Conservation (phyloP, 305 asterid genomes). For the Fraxinus baroniana region DNA sequence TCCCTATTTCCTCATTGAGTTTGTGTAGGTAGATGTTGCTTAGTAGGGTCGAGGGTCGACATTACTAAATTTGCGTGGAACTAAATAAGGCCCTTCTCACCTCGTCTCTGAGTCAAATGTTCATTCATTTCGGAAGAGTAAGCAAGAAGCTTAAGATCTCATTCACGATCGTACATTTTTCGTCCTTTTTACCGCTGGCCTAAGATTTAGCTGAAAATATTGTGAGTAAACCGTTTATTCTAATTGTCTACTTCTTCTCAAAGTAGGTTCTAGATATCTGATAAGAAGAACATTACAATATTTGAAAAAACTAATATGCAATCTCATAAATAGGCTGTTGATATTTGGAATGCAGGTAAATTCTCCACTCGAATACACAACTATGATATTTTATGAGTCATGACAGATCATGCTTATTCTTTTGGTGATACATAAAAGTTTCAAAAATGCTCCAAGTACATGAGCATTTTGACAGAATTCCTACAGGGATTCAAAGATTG, state of each 20-base stretch:
- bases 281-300: background rate
- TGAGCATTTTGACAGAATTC: too few relatives aligned
- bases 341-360: slow-evolving; percentile 24
- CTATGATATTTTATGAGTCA: background rate
- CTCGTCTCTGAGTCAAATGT: background rate
- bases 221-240: background rate
- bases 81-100: too few relatives aligned
- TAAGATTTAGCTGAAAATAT: background rate
- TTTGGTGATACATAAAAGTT: background rate
- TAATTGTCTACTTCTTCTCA: background rate
- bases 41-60: background rate
- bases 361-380: slow-evolving; percentile 19
- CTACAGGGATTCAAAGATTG: too few relatives aligned
- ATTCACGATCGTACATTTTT: background rate
- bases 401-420: slow-evolving; percentile 28
- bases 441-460: too few relatives aligned
- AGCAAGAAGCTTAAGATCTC: background rate
- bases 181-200: background rate
- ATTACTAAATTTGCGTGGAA: background rate
- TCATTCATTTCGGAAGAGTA: background rate
- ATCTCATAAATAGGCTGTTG: background rate
- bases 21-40: background rate
- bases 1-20: background rate
- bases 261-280: background rate
- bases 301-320: background rate